phyloP scores from a whole-genome alignment of 495 filamentous ascomycete genomes.

The Cladorrhinum samala region DNA sequence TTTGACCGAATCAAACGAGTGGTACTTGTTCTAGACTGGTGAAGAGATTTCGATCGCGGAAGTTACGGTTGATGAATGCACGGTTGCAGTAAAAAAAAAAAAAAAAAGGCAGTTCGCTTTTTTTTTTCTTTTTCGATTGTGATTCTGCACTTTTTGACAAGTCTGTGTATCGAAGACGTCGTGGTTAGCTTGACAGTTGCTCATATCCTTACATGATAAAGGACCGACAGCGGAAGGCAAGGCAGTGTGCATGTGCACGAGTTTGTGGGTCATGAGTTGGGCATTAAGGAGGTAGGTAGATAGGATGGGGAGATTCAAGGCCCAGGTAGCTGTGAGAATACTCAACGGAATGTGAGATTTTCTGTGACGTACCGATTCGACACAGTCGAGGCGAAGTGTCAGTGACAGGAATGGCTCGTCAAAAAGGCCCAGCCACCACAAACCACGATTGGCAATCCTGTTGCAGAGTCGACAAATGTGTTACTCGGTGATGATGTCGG shows the following conservation, averaged over 20 bases:
- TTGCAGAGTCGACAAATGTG: neutral
- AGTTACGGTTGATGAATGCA: no score
- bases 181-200: neutral
- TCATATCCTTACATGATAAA: neutral
- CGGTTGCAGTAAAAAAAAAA: conserved; percentile 2
- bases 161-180: neutral
- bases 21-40: conserved; percentile 4
- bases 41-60: neutral
- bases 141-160: neutral
- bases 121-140: neutral
- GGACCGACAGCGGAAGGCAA: no score
- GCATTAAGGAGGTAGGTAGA: neutral
- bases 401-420: conserved; percentile 16
- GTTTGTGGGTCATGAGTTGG: no score
- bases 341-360: neutral
- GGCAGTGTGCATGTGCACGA: no score
- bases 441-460: neutral
- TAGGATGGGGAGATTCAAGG: neutral
- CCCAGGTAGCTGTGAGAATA: neutral
- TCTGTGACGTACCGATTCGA: conserved; percentile 9
- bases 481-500: neutral
- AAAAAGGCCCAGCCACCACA: conserved; percentile 6
- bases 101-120: no score
- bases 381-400: conserved; percentile 4
- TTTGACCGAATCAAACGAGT: conserved; percentile 13